Conservation (phyloP, 2,329 filamentous ascomycete genomes). For the Dothistroma pini region DNA sequence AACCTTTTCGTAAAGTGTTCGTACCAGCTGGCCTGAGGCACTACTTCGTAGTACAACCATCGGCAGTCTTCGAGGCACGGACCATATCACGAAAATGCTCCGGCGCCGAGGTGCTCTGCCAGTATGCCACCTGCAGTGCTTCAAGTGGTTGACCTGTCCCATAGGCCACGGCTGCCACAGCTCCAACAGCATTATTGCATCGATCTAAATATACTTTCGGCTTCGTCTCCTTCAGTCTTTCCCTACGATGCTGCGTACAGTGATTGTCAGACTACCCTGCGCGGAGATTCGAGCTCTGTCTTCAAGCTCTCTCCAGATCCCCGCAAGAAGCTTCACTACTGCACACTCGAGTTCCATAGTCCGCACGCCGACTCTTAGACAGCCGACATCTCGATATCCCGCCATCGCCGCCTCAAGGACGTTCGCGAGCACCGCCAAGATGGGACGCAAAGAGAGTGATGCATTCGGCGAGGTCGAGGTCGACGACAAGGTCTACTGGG, state of each 20-base stretch:
- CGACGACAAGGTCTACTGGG: conserved; percentile 87
- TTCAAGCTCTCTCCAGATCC: conserved; percentile 7
- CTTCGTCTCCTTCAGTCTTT: neutral
- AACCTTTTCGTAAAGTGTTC: too few species aligned
- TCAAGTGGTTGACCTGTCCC: neutral
- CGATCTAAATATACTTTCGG: conserved; percentile 1
- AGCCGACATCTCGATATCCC: neutral
- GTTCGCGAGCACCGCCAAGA: conserved; percentile 34
- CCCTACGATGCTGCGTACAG: conserved; percentile 19
- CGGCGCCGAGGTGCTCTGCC: neutral
- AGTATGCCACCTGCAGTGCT: too few species aligned
- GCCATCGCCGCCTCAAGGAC: conserved; percentile 18
- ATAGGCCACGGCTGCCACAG: neutral
- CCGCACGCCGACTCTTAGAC: neutral
- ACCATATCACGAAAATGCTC: neutral
- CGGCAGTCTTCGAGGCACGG: neutral
- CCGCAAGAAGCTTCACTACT: conserved; percentile 11
- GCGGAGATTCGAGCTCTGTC: conserved; percentile 13
- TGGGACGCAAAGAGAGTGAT: conserved; percentile 76
- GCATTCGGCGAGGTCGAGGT: conserved; percentile 98
- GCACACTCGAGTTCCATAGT: conserved; percentile 6
- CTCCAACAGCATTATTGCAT: neutral
- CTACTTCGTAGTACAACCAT: too few species aligned
- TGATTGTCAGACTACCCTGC: conserved; percentile 15
- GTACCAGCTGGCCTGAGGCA: too few species aligned